Base-by-base conservation (phyloP, 2,329 filamentous ascomycete genomes). In the Bipolaris sorokiniana region DNA sequence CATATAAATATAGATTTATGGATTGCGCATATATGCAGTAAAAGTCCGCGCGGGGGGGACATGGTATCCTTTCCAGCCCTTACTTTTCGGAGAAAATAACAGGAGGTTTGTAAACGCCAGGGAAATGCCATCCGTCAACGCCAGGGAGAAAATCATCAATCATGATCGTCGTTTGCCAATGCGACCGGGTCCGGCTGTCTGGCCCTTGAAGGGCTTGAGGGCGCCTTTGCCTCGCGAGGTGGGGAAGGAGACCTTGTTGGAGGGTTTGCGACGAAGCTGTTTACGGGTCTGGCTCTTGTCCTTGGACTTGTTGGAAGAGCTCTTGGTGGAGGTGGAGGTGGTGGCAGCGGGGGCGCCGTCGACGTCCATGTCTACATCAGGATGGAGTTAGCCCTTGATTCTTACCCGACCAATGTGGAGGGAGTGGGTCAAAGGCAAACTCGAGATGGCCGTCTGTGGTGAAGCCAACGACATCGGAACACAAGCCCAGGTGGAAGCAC, bases 381-480 rank as follows among this genome's bases (percentile, higher is more conserved):
- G 51, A 54, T 48, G 64, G 58, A 63, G 70, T 76, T 70, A 76
- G 73, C 74, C 67, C 61, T 63, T 69, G 68, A 66, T 68, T 61
- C 61, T 66, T 65, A 67, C 67, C 67, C 62, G 61, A 66, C 65
- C 63, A 66, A 48, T 66, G 61, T 50, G 62, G 68, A 63, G 69
- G 65, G 63, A 75, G 72, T 59, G 67, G 65, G 68, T 73, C 74
- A 71, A 76, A 76, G 66, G 71, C 71, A 57, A 77, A 64, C 57
- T 72, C 50, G 50, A 78, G 67, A 45, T 72, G 51, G 33, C 76
- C 76, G 20, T 65, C 50, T 22, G 65, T 40, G 56, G 68, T 70
- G 66, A 79, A 79, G 59, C 76, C 76, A 37, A 73, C 57, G 33
- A 78, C 68, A 66, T 79, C 75, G 40, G 72, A 71, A 47, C 73